These are phyloP conservation scores for Sporothrix brunneoviolacea DNA, from an alignment of 2,329 filamentous ascomycete genomes.

Conservation along the genomic window DNA sequence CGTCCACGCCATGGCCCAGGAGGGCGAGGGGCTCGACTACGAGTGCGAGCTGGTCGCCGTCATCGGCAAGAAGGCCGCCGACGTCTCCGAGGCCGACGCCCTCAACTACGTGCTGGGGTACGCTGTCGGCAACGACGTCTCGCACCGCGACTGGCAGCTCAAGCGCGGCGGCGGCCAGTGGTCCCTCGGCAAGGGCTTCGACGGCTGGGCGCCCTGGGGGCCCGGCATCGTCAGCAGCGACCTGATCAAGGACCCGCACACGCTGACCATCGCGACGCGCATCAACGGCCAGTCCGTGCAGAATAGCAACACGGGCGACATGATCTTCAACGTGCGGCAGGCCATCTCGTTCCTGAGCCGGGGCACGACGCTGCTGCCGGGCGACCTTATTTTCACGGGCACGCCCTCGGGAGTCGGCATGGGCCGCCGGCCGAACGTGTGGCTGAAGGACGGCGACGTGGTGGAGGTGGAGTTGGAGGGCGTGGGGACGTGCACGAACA, in stretches of 20 bases:
- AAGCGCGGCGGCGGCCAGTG: conserved; percentile 63
- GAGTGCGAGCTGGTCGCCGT: conserved; percentile 72
- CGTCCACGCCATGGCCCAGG: conserved; percentile 58
- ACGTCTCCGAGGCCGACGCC: conserved; percentile 59
- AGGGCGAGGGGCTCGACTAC: conserved; percentile 63
- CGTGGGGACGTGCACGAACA: conserved; percentile 55
- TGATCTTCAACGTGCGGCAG: conserved; percentile 57
- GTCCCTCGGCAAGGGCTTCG: conserved; percentile 66
- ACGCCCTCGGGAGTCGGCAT: conserved; percentile 66
- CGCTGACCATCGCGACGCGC: conserved; percentile 48
- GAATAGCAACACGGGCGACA: conserved; percentile 51
- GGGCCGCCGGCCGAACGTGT: conserved; percentile 59
- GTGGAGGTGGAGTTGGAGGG: conserved; percentile 62
- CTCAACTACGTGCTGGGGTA: conserved; percentile 71
- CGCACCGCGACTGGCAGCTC: conserved; percentile 70
- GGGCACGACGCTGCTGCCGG: conserved; percentile 56
- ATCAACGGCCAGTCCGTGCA: conserved; percentile 55
- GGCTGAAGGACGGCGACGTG: conserved; percentile 63
- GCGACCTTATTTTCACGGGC: conserved; percentile 61
- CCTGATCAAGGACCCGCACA: conserved; percentile 47
- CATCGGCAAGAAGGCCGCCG: conserved; percentile 59
- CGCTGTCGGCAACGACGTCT: conserved; percentile 71
- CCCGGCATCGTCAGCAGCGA: conserved; percentile 53
- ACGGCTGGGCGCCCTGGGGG: conserved; percentile 68
- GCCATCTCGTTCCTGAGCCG: conserved; percentile 54